A percentile compares a stretch with the other conserved stretches of the same genome.
These are phyloP conservation scores for Clonostachys rhizophaga DNA, from an alignment of 2,329 filamentous ascomycete species.

Conservation along the genomic window DNA sequence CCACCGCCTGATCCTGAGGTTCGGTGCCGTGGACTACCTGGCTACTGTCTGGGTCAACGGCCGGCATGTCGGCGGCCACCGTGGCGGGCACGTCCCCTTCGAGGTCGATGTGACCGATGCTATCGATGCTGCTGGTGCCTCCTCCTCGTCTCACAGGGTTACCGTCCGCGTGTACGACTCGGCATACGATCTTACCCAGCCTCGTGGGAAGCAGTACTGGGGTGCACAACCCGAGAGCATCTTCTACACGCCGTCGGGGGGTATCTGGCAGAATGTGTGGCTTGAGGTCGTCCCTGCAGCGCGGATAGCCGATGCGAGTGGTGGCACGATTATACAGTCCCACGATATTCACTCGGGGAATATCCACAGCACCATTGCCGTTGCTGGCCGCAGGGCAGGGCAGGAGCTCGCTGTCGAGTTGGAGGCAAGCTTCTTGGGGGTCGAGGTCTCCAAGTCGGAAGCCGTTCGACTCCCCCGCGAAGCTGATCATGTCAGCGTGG, in stretches of 20 bases:
- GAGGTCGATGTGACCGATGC: constrained; percentile 53
- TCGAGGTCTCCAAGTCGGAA: constrained; percentile 35
- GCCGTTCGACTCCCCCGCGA: constrained; percentile 40
- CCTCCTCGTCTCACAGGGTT: constrained; percentile 26
- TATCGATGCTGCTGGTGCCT: constrained; percentile 16
- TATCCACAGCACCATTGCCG: constrained; percentile 42
- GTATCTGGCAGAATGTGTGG: constrained; percentile 55
- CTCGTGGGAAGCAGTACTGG: constrained; percentile 66
- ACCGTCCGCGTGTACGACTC: constrained; percentile 59
- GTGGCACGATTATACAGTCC: constrained; percentile 52
- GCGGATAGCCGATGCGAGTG: constrained; percentile 48
- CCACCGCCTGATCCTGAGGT: constrained; percentile 43
- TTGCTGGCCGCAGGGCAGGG: constrained; percentile 42
- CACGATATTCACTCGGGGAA: constrained; percentile 47
- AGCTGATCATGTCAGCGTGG: constrained; percentile 38
- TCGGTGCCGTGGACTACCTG: constrained; percentile 59
- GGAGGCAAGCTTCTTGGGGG: constrained; percentile 44
- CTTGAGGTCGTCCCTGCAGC: constrained; percentile 48
- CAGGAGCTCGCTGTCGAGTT: constrained; percentile 45
- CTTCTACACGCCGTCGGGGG: constrained; percentile 53
- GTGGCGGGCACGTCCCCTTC: constrained; percentile 55
- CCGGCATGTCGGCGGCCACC: constrained; percentile 44
- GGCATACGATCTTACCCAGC: constrained; percentile 59
- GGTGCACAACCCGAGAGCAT: constrained; percentile 54
- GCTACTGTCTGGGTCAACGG: constrained; percentile 54